phyloP scores from a whole-genome alignment of 2,329 filamentous ascomycete genomes.

The Calonectria pseudoturangicola region DNA sequence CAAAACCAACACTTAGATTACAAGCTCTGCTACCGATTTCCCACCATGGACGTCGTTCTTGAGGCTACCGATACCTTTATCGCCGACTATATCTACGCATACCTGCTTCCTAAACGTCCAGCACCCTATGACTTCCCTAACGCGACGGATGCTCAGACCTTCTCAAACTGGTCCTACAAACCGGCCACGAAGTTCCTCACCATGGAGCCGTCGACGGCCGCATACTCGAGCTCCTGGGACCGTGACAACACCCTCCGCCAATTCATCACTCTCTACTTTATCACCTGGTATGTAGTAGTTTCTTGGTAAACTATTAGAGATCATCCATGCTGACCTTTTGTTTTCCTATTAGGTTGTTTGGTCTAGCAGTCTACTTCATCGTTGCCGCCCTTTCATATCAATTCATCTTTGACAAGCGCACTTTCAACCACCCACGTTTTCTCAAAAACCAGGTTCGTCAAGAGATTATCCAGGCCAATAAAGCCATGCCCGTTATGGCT shows the following conservation, averaged over 20 bases:
- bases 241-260: slow-evolving; percentile 88
- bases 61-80: slow-evolving; percentile 89
- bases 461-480: slow-evolving; percentile 88
- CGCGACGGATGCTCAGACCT: slow-evolving; percentile 69
- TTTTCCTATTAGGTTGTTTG: slow-evolving; percentile 82
- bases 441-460: slow-evolving; percentile 93
- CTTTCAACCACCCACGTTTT: slow-evolving; percentile 92
- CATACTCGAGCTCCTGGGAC: slow-evolving; percentile 85
- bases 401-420: slow-evolving; percentile 94
- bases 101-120: slow-evolving; percentile 76
- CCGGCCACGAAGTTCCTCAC: slow-evolving; percentile 83
- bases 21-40: neutral
- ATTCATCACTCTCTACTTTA: slow-evolving; percentile 83
- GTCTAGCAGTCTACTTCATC: slow-evolving; percentile 87
- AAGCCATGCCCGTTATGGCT: slow-evolving; percentile 87
- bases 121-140: slow-evolving; percentile 74
- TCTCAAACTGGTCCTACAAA: slow-evolving; percentile 80
- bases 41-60: slow-evolving; percentile 92
- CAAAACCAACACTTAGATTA: neutral
- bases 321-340: neutral
- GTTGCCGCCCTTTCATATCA: slow-evolving; percentile 89
- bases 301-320: neutral
- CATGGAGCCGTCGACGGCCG: slow-evolving; percentile 82
- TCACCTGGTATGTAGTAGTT: slow-evolving; percentile 82
- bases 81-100: slow-evolving; percentile 87